Percentiles rank a stretch among this genome's conserved stretches.
Conservation (phyloP, 108 stramenopile genomes). For the Stephanodiscus minutulus region DNA sequence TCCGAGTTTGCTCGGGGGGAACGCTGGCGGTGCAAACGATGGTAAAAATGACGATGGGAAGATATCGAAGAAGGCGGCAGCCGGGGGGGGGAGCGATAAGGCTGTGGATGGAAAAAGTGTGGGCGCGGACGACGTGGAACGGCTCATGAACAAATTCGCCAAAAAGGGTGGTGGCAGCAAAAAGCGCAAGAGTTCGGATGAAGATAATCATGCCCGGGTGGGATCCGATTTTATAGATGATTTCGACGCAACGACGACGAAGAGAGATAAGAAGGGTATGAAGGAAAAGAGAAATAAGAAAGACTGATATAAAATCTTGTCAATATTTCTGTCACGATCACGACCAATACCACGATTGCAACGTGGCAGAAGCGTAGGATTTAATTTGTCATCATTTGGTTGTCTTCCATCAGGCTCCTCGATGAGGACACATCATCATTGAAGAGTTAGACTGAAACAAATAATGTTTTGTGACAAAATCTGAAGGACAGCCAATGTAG, state of each 20-base stretch:
- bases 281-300: background rate
- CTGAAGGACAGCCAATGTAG: too few relatives aligned
- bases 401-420: too few relatives aligned
- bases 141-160: constrained; percentile 29
- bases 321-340: too few relatives aligned
- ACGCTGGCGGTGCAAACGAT: background rate
- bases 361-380: too few relatives aligned
- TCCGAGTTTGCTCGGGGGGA: constrained; percentile 8
- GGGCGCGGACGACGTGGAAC: constrained; percentile 19
- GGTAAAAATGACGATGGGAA: background rate
- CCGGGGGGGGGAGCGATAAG: constrained; percentile 1
- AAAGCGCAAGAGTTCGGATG: constrained; percentile 4
- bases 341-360: too few relatives aligned
- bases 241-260: background rate
- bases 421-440: too few relatives aligned
- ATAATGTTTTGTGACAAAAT: too few relatives aligned
- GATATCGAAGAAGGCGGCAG: background rate
- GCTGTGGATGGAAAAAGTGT: background rate
- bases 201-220: background rate
- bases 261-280: background rate
- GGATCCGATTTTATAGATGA: background rate
- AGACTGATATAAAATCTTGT: background rate
- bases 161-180: constrained; percentile 17
- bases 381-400: too few relatives aligned
- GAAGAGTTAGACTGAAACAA: too few relatives aligned